These are phyloP conservation scores for Saccharomyces paradoxus DNA, from an alignment of 805 yeast genomes.

Conservation along the genomic window DNA sequence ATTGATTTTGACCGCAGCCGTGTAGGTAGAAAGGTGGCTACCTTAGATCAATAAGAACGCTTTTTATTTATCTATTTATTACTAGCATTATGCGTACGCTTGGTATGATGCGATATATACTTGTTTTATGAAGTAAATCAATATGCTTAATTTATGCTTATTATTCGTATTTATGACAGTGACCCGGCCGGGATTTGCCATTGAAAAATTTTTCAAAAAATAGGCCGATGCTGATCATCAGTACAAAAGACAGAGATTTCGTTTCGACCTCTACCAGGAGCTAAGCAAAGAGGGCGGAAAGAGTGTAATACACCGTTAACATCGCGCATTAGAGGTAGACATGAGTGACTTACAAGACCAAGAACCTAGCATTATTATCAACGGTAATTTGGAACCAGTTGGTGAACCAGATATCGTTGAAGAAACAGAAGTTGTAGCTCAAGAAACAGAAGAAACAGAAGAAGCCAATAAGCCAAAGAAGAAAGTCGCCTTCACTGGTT, in stretches of 20 bases:
- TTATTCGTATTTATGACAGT: not conserved
- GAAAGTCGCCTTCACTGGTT: constrained; percentile 72
- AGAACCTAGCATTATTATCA: constrained; percentile 76
- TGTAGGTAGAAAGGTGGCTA: constrained; percentile 33
- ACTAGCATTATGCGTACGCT: not conserved
- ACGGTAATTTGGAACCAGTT: constrained; percentile 42
- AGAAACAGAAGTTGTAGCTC: constrained; percentile 31
- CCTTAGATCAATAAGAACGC: constrained; percentile 7
- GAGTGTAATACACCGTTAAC: not conserved
- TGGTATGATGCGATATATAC: not conserved
- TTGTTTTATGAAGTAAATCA: not conserved
- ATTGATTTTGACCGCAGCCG: constrained; percentile 34
- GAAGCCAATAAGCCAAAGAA: constrained; percentile 46
- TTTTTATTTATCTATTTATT: not conserved
- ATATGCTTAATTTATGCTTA: not conserved
- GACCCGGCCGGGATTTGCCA: not conserved
- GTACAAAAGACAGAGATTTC: not conserved
- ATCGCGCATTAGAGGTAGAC: constrained; percentile 4
- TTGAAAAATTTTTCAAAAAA: constrained; percentile 4
- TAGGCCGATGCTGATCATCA: not conserved
- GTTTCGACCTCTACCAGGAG: not conserved
- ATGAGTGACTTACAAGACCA: constrained; percentile 81
- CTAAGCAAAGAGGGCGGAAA: not conserved
- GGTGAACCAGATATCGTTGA: constrained; percentile 32
- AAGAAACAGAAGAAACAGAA: constrained; percentile 22